Evolutionary conservation across 2,329 filamentous ascomycete species (phyloP).

Genomic region (Hymenoscyphus linearis): DNA sequence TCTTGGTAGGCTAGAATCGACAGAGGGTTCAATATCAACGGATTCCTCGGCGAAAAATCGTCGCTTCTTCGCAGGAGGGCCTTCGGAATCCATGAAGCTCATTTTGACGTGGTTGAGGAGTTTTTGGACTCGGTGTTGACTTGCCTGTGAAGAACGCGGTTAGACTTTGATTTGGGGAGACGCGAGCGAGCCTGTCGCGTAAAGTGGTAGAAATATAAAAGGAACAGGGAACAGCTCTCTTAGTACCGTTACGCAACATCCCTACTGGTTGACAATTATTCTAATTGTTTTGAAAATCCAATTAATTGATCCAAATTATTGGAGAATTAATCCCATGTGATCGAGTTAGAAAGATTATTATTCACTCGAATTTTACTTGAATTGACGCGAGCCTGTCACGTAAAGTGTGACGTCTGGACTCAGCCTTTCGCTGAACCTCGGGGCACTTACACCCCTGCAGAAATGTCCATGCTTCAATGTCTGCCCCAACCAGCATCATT

Average conservation of each 20-base stretch:
- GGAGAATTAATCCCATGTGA: too few species aligned
- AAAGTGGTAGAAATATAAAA: neutral
- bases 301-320: too few species aligned
- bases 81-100: conserved; percentile 35
- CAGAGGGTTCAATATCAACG: conserved; percentile 21
- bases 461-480: conserved; percentile 7
- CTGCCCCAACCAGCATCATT: neutral
- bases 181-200: conserved; percentile 16
- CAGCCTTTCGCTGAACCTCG: conserved; percentile 11
- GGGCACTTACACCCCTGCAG: conserved; percentile 12
- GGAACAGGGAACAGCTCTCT: too few species aligned
- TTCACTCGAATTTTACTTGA: too few species aligned
- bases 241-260: too few species aligned
- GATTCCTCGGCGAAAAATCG: conserved; percentile 40
- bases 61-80: conserved; percentile 43
- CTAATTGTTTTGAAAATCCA: neutral
- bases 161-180: conserved; percentile 7
- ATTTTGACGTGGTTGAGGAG: conserved; percentile 26
- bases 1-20: conserved; percentile 14
- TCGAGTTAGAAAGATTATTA: too few species aligned
- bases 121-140: conserved; percentile 7
- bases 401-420: conserved; percentile 15
- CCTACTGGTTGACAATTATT: neutral
- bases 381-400: too few species aligned
- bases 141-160: neutral